A percentile compares a stretch with the other conserved stretches of the same genome.
Conservation (phyloP, 352 stramenopile genomes). For the Pythium oligandrum region DNA sequence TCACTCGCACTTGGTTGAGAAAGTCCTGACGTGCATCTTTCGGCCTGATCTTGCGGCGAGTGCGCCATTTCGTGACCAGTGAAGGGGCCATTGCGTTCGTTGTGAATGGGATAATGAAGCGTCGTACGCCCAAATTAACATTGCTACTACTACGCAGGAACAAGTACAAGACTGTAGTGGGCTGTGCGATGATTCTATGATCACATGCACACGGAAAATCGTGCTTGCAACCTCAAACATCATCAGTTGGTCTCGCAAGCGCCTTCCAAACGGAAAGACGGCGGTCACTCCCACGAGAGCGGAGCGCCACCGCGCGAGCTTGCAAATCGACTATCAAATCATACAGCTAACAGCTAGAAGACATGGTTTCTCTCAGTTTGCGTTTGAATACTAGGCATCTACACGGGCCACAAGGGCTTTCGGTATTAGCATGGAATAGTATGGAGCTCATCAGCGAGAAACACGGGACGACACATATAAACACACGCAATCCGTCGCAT, state of each 20-base stretch:
- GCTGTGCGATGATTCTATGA: conserved; percentile 66
- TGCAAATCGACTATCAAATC: conserved; percentile 19
- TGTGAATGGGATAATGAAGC: not conserved
- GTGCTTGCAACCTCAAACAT: conserved; percentile 78
- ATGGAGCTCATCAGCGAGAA: conserved; percentile 24
- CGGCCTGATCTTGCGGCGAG: conserved; percentile 16
- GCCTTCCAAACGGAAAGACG: conserved; percentile 11
- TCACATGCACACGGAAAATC: conserved; percentile 53
- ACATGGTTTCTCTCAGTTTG: conserved; percentile 53
- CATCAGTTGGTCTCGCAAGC: conserved; percentile 43
- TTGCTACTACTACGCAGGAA: no score
- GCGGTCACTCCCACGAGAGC: no score
- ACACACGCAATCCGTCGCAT: not conserved
- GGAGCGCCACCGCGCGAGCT: conserved; percentile 48
- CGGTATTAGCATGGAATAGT: conserved; percentile 83
- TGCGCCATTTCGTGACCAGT: conserved; percentile 10
- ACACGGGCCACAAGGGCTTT: conserved; percentile 33
- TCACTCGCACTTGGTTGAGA: conserved; percentile 31
- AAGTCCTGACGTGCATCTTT: conserved; percentile 36
- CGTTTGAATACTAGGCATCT: conserved; percentile 75
- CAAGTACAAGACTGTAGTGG: no score
- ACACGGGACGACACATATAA: not conserved
- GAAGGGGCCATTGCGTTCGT: conserved; percentile 1
- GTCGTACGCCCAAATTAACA: no score
- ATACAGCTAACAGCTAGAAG: not conserved